phyloP scores from a whole-genome alignment of 768 basidiomycete species.

The Mycena latifolia region DNA sequence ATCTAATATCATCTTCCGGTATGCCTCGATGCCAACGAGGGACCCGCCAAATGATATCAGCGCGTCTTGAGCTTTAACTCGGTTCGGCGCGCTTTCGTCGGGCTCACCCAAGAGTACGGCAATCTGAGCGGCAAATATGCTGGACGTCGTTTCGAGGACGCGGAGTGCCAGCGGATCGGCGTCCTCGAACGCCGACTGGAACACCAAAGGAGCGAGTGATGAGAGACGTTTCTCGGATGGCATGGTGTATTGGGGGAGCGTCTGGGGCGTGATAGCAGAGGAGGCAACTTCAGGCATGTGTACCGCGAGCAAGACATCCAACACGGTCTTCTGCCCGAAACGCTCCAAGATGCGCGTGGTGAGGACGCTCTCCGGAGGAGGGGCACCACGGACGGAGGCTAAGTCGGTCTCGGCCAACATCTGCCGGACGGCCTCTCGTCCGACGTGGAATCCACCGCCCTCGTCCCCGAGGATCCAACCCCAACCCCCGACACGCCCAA shows the following conservation, averaged over 20 bases:
- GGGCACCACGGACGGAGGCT: slow-evolving; percentile 53
- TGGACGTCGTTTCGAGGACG: slow-evolving; percentile 66
- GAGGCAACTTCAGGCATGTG: slow-evolving; percentile 71
- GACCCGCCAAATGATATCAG: slow-evolving; percentile 88
- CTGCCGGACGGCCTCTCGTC: slow-evolving; percentile 79
- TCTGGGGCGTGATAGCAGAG: slow-evolving; percentile 34
- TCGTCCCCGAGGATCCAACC: slow-evolving; percentile 90
- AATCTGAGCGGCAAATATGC: slow-evolving; percentile 70
- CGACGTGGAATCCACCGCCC: slow-evolving; percentile 86
- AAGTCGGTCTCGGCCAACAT: slow-evolving; percentile 69
- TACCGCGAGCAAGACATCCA: slow-evolving; percentile 74
- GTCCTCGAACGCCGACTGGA: slow-evolving; percentile 79
- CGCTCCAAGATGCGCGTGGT: slow-evolving; percentile 60
- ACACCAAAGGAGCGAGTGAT: slow-evolving; percentile 81
- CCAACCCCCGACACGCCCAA: slow-evolving; percentile 84
- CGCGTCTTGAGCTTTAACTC: slow-evolving; percentile 65
- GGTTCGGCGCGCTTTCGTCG: slow-evolving; percentile 42
- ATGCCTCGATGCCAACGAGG: slow-evolving; percentile 71
- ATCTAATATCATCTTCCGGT: slow-evolving; percentile 68
- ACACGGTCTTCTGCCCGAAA: slow-evolving; percentile 68
- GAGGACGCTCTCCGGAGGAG: slow-evolving; percentile 53
- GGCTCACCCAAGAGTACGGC: slow-evolving; percentile 63
- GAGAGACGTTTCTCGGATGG: slow-evolving; percentile 82
- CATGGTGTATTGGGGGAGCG: slow-evolving; percentile 45
- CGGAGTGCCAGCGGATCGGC: slow-evolving; percentile 73